Percentiles rank a stretch among this genome's conserved stretches.
Conservation (phyloP, 805 yeast species). For the Jamesozyma spencerorum region DNA sequence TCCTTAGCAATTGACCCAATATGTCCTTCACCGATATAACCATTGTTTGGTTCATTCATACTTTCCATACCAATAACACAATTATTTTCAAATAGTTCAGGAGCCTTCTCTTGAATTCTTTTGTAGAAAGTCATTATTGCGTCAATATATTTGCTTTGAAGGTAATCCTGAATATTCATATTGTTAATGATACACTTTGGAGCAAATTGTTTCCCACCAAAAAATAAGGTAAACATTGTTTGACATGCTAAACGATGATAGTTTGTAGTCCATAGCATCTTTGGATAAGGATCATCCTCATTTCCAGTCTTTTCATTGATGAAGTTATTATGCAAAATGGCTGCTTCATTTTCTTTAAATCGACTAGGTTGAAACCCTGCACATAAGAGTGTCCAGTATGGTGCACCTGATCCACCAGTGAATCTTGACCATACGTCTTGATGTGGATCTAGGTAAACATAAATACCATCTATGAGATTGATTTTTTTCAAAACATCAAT, state of each 20-base stretch:
- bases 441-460: conserved; percentile 79
- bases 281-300: conserved; percentile 44
- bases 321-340: conserved; percentile 58
- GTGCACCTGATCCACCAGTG: conserved; percentile 89
- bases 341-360: conserved; percentile 70
- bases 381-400: conserved; percentile 83
- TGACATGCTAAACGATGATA: conserved; percentile 65
- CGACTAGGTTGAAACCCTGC: conserved; percentile 76
- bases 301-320: conserved; percentile 31
- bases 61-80: conserved; percentile 63
- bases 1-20: conserved; percentile 45
- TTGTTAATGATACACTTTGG: conserved; percentile 69
- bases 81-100: conserved; percentile 39
- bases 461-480: conserved; percentile 57
- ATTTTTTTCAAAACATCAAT: conserved; percentile 50
- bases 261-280: conserved; percentile 91
- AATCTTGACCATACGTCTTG: conserved; percentile 92
- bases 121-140: conserved; percentile 44
- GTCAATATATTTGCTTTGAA: conserved; percentile 53
- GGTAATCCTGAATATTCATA: conserved; percentile 64
- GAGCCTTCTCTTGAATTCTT: conserved; percentile 33
- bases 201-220: conserved; percentile 66
- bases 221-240: conserved; percentile 80
- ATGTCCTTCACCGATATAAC: conserved; percentile 57
- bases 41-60: conserved; percentile 77